Base-by-base conservation (phyloP, 345 rosid species). In the Acer campestre region DNA sequence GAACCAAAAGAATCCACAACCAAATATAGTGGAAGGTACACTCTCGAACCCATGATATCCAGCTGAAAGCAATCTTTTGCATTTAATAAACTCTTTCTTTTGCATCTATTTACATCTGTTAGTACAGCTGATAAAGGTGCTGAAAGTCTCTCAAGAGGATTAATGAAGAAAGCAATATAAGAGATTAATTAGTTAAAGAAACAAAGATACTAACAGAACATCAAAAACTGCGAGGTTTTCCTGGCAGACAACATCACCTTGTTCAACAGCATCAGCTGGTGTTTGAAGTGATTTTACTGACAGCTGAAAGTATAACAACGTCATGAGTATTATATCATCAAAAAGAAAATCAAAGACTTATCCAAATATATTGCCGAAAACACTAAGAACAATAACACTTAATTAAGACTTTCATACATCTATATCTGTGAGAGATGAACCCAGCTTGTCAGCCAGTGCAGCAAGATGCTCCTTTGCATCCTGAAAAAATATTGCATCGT, bases 381-480 rank as follows among this genome's bases (percentile, higher is more conserved):
- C 74, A 74, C 46, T 17, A 20, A 75, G 71, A 84, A 80, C 62
- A 69, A 77, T 68, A 38, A 68, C 44, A 74, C 48, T 69, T 46
- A 71, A 82, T 64, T 17, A 42, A 23, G 67, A 77, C 75, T 67
- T 74, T 67, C 84, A 64, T 94, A 96, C 99, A 84, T 92, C 89
- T 74, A 94, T 96, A 80, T 89, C 98, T 16, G 95, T 88, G 81
- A 96, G 87, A 61, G 98, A 91, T n/a, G 90, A 76, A 75, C 98
- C 98, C 86, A 96, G 89, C 88, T 92, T 88, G 92, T 94, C 95
- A 59, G 95, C 99, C 83, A 96, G 76, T 7, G 99, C 98, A 65
- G 91, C 90, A 74, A 96, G 95, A 86, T 94, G 97, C 88, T 92
- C 98, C 86, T 94, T 96, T 68, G 98, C 98, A 83, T 96, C 99